Conservation (phyloP, 1,284 basidiomycete genomes). For the Heterobasidion irregulare region DNA sequence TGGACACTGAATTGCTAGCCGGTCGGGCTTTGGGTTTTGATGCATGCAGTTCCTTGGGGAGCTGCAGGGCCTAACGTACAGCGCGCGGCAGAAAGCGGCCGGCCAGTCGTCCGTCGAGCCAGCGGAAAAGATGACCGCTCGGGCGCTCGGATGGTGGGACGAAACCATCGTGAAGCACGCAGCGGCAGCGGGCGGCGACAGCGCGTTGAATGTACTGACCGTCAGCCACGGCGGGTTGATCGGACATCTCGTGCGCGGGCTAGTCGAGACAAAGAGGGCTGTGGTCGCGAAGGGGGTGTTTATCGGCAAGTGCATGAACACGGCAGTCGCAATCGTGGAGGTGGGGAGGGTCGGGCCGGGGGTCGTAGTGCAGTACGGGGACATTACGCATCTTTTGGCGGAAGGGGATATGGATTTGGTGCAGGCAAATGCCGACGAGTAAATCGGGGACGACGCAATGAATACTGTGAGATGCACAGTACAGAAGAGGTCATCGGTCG, state of each 20-base stretch:
- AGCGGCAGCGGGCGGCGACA: constrained; percentile 13
- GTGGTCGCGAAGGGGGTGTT: constrained; percentile 30
- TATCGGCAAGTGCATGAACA: constrained; percentile 42
- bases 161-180: constrained; percentile 30
- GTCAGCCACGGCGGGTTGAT: constrained; percentile 65
- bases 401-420: constrained; percentile 19
- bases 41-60: constrained; percentile 50
- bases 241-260: constrained; percentile 34
- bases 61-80: constrained; percentile 39
- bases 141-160: constrained; percentile 56
- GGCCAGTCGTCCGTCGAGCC: constrained; percentile 26
- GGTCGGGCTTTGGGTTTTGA: neutral
- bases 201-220: constrained; percentile 37
- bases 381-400: constrained; percentile 40
- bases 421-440: constrained; percentile 44
- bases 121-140: constrained; percentile 29
- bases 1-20: no score
- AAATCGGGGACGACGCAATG: constrained; percentile 2
- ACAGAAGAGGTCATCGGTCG: neutral
- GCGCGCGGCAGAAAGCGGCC: constrained; percentile 10
- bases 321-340: constrained; percentile 54
- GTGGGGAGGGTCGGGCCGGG: constrained; percentile 30
- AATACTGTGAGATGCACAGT: neutral
- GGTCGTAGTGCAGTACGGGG: constrained; percentile 43
- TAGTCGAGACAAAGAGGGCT: constrained; percentile 34